Evolutionary conservation across 139 green algal genomes (phyloP).

Genomic region (Micromonas pusilla): DNA sequence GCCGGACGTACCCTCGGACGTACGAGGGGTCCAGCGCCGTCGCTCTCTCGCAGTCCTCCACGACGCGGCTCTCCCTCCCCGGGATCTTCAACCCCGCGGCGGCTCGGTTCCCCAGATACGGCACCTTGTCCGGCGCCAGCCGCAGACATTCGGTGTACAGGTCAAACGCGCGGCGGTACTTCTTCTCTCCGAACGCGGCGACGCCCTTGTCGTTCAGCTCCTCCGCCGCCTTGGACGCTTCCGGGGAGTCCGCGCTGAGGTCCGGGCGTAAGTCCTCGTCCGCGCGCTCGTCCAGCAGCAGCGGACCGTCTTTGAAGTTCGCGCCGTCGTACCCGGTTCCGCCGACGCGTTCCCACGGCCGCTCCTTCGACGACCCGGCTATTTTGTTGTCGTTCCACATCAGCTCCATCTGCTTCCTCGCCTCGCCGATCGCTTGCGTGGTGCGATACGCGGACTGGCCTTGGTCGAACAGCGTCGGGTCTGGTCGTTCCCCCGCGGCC

Average conservation of each 20-base stretch:
- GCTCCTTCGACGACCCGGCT: not conserved
- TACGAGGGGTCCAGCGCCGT: not conserved
- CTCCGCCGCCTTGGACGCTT: not conserved
- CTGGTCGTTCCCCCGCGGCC: not conserved
- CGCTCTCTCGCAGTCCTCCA: conserved; percentile 1
- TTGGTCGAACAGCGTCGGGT: not conserved
- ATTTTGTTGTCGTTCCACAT: not conserved
- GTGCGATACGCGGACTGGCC: not conserved
- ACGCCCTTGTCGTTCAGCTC: conserved; percentile 12
- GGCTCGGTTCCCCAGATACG: not conserved
- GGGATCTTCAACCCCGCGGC: not conserved
- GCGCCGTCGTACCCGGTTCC: conserved; percentile 3
- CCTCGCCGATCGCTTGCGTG: not conserved
- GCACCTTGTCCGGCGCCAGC: not conserved
- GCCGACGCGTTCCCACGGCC: conserved; percentile 13
- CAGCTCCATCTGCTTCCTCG: not conserved
- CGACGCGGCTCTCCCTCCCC: not conserved
- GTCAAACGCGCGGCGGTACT: conserved; percentile 1
- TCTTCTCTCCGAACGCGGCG: not conserved
- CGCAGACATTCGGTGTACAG: not conserved
- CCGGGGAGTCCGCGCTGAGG: not conserved
- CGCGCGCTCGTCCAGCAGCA: not conserved
- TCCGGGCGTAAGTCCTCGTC: not conserved
- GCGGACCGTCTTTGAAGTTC: too few relatives aligned
- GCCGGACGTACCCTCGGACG: not conserved